Evolutionary conservation across 2,329 filamentous ascomycete species (phyloP).

Genomic region (Fusarium heterosporum): DNA sequence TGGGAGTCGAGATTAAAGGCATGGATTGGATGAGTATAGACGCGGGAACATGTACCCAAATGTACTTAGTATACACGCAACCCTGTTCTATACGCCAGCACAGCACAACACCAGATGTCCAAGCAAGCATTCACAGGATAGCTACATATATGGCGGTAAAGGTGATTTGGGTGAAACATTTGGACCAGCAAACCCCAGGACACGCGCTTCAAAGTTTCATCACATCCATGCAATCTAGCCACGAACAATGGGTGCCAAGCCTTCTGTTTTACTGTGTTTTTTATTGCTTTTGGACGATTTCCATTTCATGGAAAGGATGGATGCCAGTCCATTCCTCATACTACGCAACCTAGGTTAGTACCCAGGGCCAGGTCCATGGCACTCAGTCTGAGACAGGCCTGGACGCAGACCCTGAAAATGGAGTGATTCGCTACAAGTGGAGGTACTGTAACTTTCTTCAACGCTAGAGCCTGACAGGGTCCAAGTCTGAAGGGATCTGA

Average conservation of each 20-base stretch:
- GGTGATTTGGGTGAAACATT: background rate
- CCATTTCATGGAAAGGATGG: background rate
- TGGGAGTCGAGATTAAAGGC: conserved; percentile 27
- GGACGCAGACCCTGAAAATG: conserved; percentile 21
- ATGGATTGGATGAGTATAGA: conserved; percentile 15
- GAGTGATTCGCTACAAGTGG: conserved; percentile 28
- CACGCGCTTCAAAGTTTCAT: background rate
- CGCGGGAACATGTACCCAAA: conserved; percentile 15
- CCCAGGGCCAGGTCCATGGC: background rate
- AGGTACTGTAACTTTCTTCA: conserved; percentile 9
- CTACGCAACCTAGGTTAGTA: too few species aligned
- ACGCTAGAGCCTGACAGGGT: conserved; percentile 39
- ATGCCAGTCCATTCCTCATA: too few species aligned
- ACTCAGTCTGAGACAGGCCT: conserved; percentile 30
- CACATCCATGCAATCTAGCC: background rate
- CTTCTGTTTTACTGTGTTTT: background rate
- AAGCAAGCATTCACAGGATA: background rate
- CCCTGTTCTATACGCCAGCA: background rate
- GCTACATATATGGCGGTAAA: background rate
- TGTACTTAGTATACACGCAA: background rate
- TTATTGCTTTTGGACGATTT: conserved; percentile 5
- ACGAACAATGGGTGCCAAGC: background rate
- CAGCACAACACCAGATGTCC: background rate
- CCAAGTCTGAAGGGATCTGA: conserved; percentile 35
- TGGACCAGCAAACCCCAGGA: background rate